Conservation (phyloP, 768 basidiomycete species). For the Amanita molliuscula region DNA sequence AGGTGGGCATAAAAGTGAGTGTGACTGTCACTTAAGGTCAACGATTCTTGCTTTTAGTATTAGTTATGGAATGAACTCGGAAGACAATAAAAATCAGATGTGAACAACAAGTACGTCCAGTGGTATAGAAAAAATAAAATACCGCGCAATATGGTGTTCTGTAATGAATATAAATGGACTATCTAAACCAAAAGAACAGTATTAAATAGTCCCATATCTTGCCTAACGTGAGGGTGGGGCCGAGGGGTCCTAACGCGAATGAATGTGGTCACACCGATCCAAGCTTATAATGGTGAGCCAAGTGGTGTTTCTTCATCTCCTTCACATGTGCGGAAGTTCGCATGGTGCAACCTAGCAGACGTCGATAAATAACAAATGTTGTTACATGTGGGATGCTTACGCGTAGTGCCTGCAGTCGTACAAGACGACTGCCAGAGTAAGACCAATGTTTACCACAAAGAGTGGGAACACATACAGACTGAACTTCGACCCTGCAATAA, state of each 20-base stretch:
- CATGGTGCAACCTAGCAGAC: conserved; percentile 63
- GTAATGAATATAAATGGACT: neutral
- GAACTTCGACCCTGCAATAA: conserved; percentile 80
- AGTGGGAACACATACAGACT: conserved; percentile 43
- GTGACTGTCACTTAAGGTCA: neutral
- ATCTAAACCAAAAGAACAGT: conserved; percentile 60
- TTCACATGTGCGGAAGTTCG: conserved; percentile 74
- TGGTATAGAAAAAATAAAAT: too few relatives aligned
- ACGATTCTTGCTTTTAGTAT: too few relatives aligned
- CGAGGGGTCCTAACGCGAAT: neutral
- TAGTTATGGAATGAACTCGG: too few relatives aligned
- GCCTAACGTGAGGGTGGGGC: conserved; percentile 26
- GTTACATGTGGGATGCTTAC: conserved; percentile 28
- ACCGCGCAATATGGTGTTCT: neutral
- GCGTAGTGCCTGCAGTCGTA: conserved; percentile 94
- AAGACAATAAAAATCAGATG: neutral
- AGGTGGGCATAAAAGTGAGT: conserved; percentile 37
- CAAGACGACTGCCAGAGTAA: conserved; percentile 44
- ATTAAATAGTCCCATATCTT: conserved; percentile 95
- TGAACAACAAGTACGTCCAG: too few relatives aligned
- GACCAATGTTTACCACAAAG: neutral
- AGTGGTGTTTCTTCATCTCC: conserved; percentile 95
- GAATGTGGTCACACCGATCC: conserved; percentile 83
- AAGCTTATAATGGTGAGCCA: conserved; percentile 96
- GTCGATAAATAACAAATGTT: conserved; percentile 7